Percentiles rank a stretch among this genome's conserved stretches.
These are phyloP conservation scores for Backusella morwellensis DNA, from an alignment of 192 early-diverging fungal genomes.

Conservation along the genomic window DNA sequence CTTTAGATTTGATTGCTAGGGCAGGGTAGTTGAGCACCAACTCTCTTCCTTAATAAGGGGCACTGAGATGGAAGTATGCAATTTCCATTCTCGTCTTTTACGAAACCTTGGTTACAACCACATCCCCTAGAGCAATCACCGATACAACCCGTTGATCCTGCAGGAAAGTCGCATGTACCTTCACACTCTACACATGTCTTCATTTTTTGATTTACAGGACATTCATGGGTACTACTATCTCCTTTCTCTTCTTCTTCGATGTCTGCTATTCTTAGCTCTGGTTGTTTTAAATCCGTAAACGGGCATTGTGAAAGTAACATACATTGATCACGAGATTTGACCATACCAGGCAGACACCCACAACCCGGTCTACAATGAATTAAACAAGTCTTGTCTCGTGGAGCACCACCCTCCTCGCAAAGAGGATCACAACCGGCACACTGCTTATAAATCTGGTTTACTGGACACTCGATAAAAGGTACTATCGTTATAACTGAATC, in stretches of 20 bases:
- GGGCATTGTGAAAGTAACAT: neutral
- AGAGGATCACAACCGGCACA: neutral
- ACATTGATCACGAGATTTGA: neutral
- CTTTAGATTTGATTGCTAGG: neutral
- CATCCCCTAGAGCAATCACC: neutral
- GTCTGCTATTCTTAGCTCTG: neutral
- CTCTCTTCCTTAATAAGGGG: neutral
- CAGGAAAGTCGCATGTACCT: neutral
- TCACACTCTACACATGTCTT: neutral
- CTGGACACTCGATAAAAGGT: neutral
- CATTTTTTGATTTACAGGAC: neutral
- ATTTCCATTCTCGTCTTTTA: neutral
- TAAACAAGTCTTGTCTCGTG: neutral
- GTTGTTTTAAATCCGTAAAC: neutral
- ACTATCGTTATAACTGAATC: neutral
- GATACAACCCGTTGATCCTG: neutral
- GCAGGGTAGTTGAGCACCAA: neutral
- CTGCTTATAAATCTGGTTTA: neutral
- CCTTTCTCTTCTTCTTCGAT: neutral
- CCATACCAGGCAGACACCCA: neutral
- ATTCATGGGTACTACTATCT: neutral
- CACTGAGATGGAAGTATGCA: neutral
- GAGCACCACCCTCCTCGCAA: neutral
- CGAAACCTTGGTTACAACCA: neutral
- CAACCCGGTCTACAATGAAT: neutral